Conservation (phyloP, 768 basidiomycete genomes). For the Strobilomyces dryophilus region DNA sequence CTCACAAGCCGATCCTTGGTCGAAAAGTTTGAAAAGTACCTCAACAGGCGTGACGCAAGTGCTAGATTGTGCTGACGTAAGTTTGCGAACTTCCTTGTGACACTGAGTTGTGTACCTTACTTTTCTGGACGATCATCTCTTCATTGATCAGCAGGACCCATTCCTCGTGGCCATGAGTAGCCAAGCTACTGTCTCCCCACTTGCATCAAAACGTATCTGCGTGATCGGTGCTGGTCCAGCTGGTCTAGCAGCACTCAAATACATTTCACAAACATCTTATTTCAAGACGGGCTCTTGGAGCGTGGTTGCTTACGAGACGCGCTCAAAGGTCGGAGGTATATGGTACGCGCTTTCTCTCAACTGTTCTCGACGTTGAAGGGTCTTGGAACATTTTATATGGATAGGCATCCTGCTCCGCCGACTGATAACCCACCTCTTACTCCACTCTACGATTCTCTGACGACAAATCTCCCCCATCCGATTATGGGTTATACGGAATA, state of each 20-base stretch:
- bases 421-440: constrained; percentile 53
- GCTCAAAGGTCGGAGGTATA: constrained; percentile 66
- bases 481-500: constrained; percentile 66
- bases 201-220: constrained; percentile 44
- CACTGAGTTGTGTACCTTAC: too few relatives aligned
- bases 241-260: constrained; percentile 68
- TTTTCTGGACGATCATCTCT: too few relatives aligned
- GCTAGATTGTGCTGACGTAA: neutral
- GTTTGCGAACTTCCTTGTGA: too few relatives aligned
- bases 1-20: constrained; percentile 92
- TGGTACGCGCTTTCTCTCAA: constrained; percentile 47
- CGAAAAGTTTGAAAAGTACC: constrained; percentile 24
- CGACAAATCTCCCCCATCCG: constrained; percentile 79
- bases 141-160: neutral
- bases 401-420: constrained; percentile 55
- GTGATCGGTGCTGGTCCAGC: constrained; percentile 76
- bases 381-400: neutral
- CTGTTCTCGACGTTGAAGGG: neutral
- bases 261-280: constrained; percentile 55
- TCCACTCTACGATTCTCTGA: constrained; percentile 74
- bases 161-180: constrained; percentile 1
- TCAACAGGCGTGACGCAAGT: constrained; percentile 17
- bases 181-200: constrained; percentile 1
- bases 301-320: constrained; percentile 59
- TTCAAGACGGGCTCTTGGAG: constrained; percentile 59